Percentiles rank a stretch among this genome's conserved stretches.
Conservation (phyloP, 176 grass and related monocot species). For the Microstegium vimineum region DNA sequence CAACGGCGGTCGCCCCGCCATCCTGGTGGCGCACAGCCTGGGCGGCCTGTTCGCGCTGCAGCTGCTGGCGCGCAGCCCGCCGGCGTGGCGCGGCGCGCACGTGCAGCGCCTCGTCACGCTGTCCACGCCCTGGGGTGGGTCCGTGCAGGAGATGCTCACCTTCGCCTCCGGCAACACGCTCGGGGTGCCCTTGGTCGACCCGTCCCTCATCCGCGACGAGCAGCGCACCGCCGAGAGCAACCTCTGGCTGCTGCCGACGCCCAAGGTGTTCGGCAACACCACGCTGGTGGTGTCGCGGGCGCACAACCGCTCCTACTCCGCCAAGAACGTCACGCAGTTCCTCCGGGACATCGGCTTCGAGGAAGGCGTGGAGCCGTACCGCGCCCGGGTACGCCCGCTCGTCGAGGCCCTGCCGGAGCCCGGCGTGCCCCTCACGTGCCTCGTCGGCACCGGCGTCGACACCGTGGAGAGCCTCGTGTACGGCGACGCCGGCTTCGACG, state of each 20-base stretch:
- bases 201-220: conserved; percentile 53
- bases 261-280: conserved; percentile 43
- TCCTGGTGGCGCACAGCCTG: conserved; percentile 80
- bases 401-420: conserved; percentile 56
- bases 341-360: conserved; percentile 75
- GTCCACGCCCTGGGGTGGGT: conserved; percentile 67
- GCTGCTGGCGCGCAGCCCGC: conserved; percentile 49
- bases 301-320: conserved; percentile 55
- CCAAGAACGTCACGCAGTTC: conserved; percentile 59
- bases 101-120: conserved; percentile 64
- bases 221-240: conserved; percentile 79
- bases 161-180: conserved; percentile 69
- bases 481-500: conserved; percentile 45
- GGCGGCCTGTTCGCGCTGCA: conserved; percentile 72
- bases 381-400: conserved; percentile 44
- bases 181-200: conserved; percentile 59
- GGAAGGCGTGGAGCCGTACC: conserved; percentile 58
- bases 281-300: conserved; percentile 45
- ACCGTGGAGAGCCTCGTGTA: conserved; percentile 59
- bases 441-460: conserved; percentile 54
- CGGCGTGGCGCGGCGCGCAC: conserved; percentile 41
- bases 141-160: conserved; percentile 64
- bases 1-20: conserved; percentile 44
- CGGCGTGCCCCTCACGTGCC: conserved; percentile 61
- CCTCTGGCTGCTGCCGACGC: conserved; percentile 75